A percentile compares a stretch with the other conserved stretches of the same genome.
Evolutionary conservation across 1,284 basidiomycete genomes (phyloP).

Genomic region (Coniferiporia sulphurascens): DNA sequence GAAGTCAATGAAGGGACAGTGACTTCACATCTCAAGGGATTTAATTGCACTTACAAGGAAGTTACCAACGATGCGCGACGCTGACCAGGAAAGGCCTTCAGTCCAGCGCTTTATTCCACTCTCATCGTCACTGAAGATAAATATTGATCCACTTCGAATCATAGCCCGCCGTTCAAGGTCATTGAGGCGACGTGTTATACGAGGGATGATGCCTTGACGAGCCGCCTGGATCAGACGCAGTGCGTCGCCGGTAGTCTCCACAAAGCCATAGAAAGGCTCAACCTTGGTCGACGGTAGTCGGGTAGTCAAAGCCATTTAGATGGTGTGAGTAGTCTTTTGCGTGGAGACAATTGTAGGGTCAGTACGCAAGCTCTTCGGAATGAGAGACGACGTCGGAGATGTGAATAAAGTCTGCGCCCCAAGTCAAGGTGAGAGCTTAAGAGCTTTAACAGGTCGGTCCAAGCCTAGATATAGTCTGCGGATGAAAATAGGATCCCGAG

Average conservation of each 20-base stretch:
- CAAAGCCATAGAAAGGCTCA: constrained; percentile 62
- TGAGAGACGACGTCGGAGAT: background rate
- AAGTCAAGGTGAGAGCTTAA: constrained; percentile 8
- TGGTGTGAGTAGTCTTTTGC: background rate
- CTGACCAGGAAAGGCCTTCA: constrained; percentile 77
- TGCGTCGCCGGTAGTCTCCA: constrained; percentile 74
- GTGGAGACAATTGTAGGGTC: too few relatives aligned
- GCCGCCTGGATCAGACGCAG: constrained; percentile 77
- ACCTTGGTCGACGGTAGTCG: constrained; percentile 38
- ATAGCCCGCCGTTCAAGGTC: constrained; percentile 68
- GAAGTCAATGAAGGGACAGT: background rate
- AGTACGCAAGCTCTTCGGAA: too few relatives aligned
- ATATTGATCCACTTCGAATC: constrained; percentile 76
- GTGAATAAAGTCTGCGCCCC: constrained; percentile 8
- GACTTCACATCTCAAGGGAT: background rate
- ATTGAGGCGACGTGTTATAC: constrained; percentile 73
- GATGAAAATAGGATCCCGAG: background rate
- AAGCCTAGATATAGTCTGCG: constrained; percentile 3
- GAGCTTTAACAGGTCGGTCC: constrained; percentile 10
- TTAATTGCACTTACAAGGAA: constrained; percentile 54
- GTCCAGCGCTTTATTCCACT: constrained; percentile 85
- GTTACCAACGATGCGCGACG: constrained; percentile 76
- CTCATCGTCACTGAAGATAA: constrained; percentile 78
- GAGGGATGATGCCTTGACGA: constrained; percentile 64
- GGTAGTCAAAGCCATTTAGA: constrained; percentile 51